Conservation (phyloP, 495 filamentous ascomycete species). For the Durotheca rogersii region DNA sequence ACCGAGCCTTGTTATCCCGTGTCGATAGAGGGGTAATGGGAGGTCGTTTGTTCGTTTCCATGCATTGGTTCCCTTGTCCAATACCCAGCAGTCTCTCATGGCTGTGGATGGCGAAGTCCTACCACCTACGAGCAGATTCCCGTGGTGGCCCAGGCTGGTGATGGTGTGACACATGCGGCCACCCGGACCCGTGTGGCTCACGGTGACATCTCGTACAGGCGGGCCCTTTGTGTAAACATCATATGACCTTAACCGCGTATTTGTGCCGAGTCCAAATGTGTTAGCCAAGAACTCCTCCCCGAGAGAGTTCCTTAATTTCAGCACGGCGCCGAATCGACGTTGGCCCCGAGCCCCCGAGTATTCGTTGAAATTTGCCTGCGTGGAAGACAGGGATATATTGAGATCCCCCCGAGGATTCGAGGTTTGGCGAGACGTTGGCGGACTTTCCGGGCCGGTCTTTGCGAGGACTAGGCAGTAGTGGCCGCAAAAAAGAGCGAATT, state of each 20-base stretch:
- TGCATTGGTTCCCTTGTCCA: constrained; percentile 44
- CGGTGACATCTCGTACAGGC: constrained; percentile 25
- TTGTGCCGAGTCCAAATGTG: constrained; percentile 62
- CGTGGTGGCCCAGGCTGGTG: constrained; percentile 53
- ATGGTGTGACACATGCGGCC: constrained; percentile 77
- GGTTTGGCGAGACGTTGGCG: background rate
- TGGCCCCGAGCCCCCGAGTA: constrained; percentile 39
- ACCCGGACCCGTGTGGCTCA: constrained; percentile 41
- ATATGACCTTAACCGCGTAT: constrained; percentile 58
- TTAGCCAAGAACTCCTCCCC: constrained; percentile 37
- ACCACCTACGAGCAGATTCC: constrained; percentile 72
- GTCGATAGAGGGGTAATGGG: constrained; percentile 67
- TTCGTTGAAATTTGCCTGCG: constrained; percentile 24
- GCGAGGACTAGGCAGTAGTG: constrained; percentile 86
- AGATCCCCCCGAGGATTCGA: background rate
- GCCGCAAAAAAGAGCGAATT: constrained; percentile 80
- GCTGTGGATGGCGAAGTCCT: constrained; percentile 69
- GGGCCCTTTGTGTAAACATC: constrained; percentile 54
- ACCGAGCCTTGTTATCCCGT: constrained; percentile 62
- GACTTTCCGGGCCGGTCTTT: constrained; percentile 11
- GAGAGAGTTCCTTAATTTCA: constrained; percentile 23
- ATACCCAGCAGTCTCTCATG: constrained; percentile 71
- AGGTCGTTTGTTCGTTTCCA: constrained; percentile 68
- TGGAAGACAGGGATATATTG: background rate
- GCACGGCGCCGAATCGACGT: constrained; percentile 44